phyloP scores from a whole-genome alignment of 1,284 basidiomycete species.

The Meripilus lineatus region DNA sequence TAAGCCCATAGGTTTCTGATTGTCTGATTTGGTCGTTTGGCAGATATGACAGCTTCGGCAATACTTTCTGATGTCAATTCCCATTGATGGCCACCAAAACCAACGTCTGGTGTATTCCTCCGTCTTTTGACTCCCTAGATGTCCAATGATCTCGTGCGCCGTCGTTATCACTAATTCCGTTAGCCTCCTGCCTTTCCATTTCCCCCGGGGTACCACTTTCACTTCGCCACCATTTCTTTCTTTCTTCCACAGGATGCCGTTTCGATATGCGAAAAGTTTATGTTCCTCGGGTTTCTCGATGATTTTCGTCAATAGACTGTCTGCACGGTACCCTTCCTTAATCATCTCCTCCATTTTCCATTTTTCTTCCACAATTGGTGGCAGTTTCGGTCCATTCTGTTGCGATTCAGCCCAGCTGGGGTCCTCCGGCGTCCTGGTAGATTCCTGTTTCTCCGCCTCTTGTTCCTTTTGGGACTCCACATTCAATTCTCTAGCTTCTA shows the following conservation, averaged over 20 bases:
- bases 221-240: conserved; percentile 14
- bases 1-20: too few species aligned
- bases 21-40: conserved; percentile 18
- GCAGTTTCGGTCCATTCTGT: neutral
- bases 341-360: neutral
- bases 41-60: conserved; percentile 21
- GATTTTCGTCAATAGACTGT: conserved; percentile 6
- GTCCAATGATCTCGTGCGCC: conserved; percentile 23
- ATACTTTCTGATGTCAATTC: conserved; percentile 14
- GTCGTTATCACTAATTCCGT: conserved; percentile 19
- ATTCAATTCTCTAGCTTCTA: neutral
- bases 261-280: conserved; percentile 1
- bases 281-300: neutral
- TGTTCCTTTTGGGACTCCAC: neutral
- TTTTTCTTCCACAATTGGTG: conserved; percentile 2
- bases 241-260: conserved; percentile 10
- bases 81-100: conserved; percentile 32
- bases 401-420: neutral
- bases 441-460: too few species aligned
- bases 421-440: neutral
- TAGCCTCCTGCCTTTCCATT: conserved; percentile 5
- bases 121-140: too few species aligned
- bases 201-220: conserved; percentile 17
- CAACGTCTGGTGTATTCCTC: conserved; percentile 19
- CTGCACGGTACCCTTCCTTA: neutral